Percentiles rank a stretch among this genome's conserved stretches.
phyloP scores from a whole-genome alignment of 768 basidiomycete species.

The Mycena rosella region DNA sequence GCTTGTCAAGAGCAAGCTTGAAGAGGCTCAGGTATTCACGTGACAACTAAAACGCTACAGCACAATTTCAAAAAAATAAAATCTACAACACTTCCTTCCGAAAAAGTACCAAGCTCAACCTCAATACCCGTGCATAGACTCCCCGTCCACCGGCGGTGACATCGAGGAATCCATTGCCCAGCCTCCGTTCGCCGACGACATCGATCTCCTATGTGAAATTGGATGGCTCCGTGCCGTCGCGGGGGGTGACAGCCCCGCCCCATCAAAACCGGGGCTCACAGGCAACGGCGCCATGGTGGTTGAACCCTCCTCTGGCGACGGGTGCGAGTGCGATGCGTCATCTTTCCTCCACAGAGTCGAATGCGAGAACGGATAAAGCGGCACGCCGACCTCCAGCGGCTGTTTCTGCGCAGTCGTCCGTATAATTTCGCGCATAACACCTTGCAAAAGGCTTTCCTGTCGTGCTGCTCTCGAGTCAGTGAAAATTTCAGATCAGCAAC shows the following conservation, averaged over 20 bases:
- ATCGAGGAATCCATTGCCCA: conserved; percentile 34
- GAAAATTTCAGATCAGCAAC: conserved; percentile 13
- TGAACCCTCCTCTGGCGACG: conserved; percentile 40
- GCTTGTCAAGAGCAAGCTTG: not conserved
- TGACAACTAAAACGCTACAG: no score
- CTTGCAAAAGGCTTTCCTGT: conserved; percentile 86
- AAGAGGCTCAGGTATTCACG: no score
- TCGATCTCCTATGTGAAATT: conserved; percentile 17
- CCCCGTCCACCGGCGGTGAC: conserved; percentile 14
- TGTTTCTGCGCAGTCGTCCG: conserved; percentile 85
- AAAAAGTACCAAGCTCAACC: not conserved
- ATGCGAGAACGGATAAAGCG: conserved; percentile 86
- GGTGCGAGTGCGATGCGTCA: conserved; percentile 50
- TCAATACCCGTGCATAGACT: conserved; percentile 13
- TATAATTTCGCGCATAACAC: conserved; percentile 88
- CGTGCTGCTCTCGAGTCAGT: conserved; percentile 63
- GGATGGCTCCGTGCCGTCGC: not conserved
- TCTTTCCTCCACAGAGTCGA: conserved; percentile 70
- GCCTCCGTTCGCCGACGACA: conserved; percentile 19
- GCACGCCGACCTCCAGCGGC: conserved; percentile 84
- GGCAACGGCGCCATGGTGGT: conserved; percentile 30
- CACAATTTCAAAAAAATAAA: not conserved
- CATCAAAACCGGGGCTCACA: conserved; percentile 29
- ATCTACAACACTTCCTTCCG: no score
- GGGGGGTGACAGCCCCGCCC: conserved; percentile 28